phyloP scores from a whole-genome alignment of 768 basidiomycete genomes.

The Obba rivulosa region DNA sequence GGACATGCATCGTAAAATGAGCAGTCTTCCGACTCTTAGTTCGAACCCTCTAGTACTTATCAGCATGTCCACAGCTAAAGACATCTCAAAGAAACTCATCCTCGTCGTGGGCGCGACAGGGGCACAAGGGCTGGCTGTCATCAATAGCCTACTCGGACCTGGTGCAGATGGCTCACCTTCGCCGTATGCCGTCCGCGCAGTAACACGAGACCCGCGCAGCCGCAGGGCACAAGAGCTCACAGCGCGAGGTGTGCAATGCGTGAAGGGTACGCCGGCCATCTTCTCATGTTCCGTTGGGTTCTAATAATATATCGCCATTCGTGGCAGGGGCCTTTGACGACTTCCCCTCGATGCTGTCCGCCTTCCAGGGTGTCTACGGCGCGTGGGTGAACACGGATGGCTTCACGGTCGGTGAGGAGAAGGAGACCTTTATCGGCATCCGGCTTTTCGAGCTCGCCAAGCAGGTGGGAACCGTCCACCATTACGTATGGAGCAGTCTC shows the following conservation, averaged over 20 bases:
- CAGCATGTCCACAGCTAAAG: no score
- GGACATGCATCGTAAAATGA: no score
- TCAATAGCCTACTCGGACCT: slow-evolving; percentile 30
- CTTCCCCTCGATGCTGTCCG: slow-evolving; percentile 23
- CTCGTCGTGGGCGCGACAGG: slow-evolving; percentile 42
- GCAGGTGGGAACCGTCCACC: slow-evolving; percentile 26
- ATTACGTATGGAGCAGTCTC: slow-evolving; percentile 38
- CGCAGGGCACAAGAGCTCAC: slow-evolving; percentile 29
- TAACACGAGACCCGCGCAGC: slow-evolving; percentile 31
- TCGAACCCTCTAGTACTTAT: no score
- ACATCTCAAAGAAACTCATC: slow-evolving; percentile 29
- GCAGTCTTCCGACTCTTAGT: no score
- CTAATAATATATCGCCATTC: no score
- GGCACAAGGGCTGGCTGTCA: slow-evolving; percentile 36
- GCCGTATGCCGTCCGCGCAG: slow-evolving; percentile 35
- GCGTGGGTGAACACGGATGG: slow-evolving; percentile 30
- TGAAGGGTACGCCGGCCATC: slow-evolving; percentile 23
- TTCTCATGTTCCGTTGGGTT: slow-evolving; percentile 17
- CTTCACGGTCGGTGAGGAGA: slow-evolving; percentile 35
- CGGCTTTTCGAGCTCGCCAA: slow-evolving; percentile 37
- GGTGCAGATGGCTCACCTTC: slow-evolving; percentile 31
- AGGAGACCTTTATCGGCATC: slow-evolving; percentile 34
- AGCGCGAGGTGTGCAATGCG: slow-evolving; percentile 30
- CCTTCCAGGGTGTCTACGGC: slow-evolving; percentile 29
- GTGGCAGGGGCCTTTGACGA: slow-evolving; percentile 28